phyloP scores from a whole-genome alignment of 192 early-diverging fungal genomes.

The Coemansia sp. region DNA sequence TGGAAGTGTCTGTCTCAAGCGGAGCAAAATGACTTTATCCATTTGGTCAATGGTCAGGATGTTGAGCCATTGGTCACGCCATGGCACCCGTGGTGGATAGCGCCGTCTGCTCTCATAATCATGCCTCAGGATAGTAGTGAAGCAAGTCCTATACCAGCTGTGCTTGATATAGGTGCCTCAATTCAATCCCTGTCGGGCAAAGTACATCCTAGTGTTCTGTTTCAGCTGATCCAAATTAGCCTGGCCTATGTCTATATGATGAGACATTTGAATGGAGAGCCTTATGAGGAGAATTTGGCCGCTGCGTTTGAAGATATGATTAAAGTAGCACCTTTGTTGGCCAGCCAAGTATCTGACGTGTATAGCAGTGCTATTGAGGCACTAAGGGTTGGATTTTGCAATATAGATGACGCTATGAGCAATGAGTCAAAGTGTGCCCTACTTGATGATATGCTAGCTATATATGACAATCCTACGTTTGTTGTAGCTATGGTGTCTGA shows the following conservation, averaged over 20 bases:
- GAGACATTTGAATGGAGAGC: slow-evolving; percentile 43
- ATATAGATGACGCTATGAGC: slow-evolving; percentile 26
- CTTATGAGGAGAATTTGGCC: slow-evolving; percentile 18
- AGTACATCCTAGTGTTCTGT: slow-evolving; percentile 49
- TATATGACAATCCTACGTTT: slow-evolving; percentile 17
- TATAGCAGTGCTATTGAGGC: slow-evolving; percentile 39
- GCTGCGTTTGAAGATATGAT: slow-evolving; percentile 19
- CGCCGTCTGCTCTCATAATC: neutral
- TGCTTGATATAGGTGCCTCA: slow-evolving; percentile 29
- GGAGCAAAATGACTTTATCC: slow-evolving; percentile 29
- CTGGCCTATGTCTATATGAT: slow-evolving; percentile 51
- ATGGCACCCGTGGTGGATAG: slow-evolving; percentile 49
- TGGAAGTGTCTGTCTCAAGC: slow-evolving; percentile 31
- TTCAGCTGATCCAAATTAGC: slow-evolving; percentile 37
- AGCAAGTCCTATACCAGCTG: neutral
- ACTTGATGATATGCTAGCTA: slow-evolving; percentile 27
- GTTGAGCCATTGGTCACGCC: slow-evolving; percentile 17
- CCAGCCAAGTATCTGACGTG: slow-evolving; percentile 26
- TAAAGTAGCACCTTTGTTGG: slow-evolving; percentile 24
- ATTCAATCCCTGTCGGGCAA: slow-evolving; percentile 26
- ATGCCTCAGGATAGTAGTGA: neutral
- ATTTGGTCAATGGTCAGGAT: slow-evolving; percentile 16
- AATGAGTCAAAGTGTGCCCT: slow-evolving; percentile 20
- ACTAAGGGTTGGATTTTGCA: slow-evolving; percentile 19
- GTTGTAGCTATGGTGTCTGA: slow-evolving; percentile 44